Evolutionary conservation across 140 eudicot species (phyloP), one percentile per base, ranked within the genome.

Genomic region (Bidens hawaiensis): DNA sequence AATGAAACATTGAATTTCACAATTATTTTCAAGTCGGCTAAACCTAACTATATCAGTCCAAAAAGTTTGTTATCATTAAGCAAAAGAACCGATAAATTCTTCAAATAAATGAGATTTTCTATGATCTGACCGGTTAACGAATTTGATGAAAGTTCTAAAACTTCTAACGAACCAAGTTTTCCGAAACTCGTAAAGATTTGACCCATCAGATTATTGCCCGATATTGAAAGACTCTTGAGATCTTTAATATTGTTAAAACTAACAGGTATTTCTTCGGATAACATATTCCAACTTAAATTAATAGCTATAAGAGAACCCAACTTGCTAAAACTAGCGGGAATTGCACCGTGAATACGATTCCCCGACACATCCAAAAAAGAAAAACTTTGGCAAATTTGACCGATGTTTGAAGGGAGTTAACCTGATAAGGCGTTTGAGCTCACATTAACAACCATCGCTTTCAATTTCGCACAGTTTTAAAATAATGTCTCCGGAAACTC

Each of bases 21-120:
- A 5, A 88, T 73, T 0, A 75, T 75, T 46, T 85, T 73, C 51
- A 80, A 30, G 38, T 70, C 73, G 1, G 79, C 76, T 65, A 88
- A 67, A 23, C 70, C 83, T 14, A 76, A 18, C 3, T 90, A 90
- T 6, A 88, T 68, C 62, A 43, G 76, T 24, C 96, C 94, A 0
- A 94, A 82, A 56, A 88, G 68, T 6, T 80, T 82, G 62, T 88
- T 88, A 73, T 85, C 73, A 75, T 82, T 80, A 45, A 88, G 86
- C 46, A 75, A 65, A 42, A 88, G 85, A 55, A 72, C 77, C 0
- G 75, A 72, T 46, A 88, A 49, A 63, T 85, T 85, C 64, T 77
- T 78, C 59, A 85, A 50, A 28, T 79, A 54, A 26, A 67, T 85
- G 51, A 88, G 58, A 68, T 56, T 78, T 43, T 75, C 78, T 10